phyloP scores from a whole-genome alignment of 73 alveolate species.

The Paramecium tetraurelia region DNA sequence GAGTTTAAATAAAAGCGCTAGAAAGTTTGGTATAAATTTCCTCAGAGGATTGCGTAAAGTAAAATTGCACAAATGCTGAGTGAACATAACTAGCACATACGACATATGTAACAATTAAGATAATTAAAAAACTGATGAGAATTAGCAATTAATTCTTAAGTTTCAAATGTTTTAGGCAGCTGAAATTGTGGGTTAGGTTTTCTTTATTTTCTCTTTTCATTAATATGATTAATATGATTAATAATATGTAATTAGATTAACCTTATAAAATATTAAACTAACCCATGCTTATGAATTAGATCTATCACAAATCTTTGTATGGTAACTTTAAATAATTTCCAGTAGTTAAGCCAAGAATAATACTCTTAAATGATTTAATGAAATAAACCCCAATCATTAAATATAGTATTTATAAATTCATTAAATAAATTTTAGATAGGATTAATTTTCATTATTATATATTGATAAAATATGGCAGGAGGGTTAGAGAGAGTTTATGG shows the following conservation, averaged over 20 bases:
- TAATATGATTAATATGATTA: background rate
- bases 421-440: background rate
- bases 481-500: slow-evolving; percentile 94
- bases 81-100: background rate
- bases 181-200: background rate
- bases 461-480: slow-evolving; percentile 87
- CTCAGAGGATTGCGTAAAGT: background rate
- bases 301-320: background rate
- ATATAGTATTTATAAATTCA: background rate
- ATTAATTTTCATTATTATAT: background rate
- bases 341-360: background rate
- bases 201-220: background rate
- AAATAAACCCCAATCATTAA: background rate
- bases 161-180: background rate
- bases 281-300: background rate
- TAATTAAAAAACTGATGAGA: background rate
- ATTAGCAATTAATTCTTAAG: background rate
- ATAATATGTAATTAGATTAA: background rate
- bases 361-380: background rate
- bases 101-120: background rate
- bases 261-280: too few relatives aligned
- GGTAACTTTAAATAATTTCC: background rate
- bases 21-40: background rate
- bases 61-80: background rate
- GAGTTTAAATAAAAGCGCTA: background rate